Conservation (phyloP, 2,329 filamentous ascomycete species). For the Aspergillus ruber region DNA sequence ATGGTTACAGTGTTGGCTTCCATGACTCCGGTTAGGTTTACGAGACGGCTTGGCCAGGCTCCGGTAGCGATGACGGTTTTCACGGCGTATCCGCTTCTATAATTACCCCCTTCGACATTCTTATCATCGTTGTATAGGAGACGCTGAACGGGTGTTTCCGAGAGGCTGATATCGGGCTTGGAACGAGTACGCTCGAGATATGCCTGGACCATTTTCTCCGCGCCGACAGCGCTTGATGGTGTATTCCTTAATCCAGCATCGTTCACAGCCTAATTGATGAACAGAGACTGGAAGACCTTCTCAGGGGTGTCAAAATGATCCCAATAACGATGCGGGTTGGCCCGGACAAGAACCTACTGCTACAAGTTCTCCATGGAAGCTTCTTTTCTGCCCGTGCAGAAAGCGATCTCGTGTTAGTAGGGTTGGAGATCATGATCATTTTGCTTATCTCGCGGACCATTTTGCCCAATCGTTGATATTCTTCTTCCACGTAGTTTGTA, state of each 20-base stretch:
- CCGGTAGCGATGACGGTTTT: neutral
- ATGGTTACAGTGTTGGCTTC: neutral
- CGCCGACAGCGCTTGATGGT: neutral
- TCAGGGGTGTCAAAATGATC: neutral
- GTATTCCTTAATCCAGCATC: neutral
- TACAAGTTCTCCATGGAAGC: neutral
- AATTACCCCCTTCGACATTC: neutral
- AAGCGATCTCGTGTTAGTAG: neutral
- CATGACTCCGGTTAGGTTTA: neutral
- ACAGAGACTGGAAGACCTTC: neutral
- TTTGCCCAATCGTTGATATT: neutral
- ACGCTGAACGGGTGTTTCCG: neutral
- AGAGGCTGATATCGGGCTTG: neutral
- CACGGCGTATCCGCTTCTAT: neutral
- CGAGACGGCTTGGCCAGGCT: neutral
- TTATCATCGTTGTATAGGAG: neutral
- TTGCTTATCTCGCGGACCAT: neutral
- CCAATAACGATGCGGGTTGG: neutral
- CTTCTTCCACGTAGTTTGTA: neutral
- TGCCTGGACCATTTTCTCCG: neutral
- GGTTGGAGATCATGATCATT: neutral
- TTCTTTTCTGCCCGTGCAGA: neutral
- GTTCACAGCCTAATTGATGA: neutral
- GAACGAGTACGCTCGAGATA: neutral
- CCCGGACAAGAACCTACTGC: neutral